Evolutionary conservation across 768 basidiomycete genomes (phyloP).

Genomic region (Daedaleopsis sinensis): DNA sequence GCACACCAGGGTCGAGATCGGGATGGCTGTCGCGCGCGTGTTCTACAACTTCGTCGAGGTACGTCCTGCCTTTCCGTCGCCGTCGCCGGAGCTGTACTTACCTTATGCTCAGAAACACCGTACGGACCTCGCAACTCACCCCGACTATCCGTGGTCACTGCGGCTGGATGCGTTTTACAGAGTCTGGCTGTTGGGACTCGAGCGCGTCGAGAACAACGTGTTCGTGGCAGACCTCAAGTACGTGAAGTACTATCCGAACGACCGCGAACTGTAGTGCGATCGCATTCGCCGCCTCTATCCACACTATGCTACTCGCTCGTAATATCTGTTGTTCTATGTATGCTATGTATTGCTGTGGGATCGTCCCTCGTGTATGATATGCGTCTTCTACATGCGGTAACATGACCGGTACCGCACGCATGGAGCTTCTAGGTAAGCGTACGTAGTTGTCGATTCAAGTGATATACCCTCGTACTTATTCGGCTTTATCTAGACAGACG

Average conservation of each 20-base stretch:
- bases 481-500: too few species aligned
- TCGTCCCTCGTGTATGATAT: too few species aligned
- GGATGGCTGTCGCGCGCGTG: slow-evolving; percentile 9
- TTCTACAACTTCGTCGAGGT: slow-evolving; percentile 16
- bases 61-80: background rate
- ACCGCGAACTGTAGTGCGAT: background rate
- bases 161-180: slow-evolving; percentile 10
- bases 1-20: slow-evolving; percentile 5
- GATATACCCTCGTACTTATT: too few species aligned
- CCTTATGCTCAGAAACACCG: background rate
- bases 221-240: slow-evolving; percentile 13
- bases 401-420: too few species aligned
- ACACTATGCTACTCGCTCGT: background rate
- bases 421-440: too few species aligned
- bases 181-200: slow-evolving; percentile 13
- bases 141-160: slow-evolving; percentile 8
- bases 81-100: background rate
- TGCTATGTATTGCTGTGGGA: background rate
- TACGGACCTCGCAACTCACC: background rate
- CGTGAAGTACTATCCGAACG: slow-evolving; percentile 14
- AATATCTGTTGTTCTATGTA: background rate
- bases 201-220: slow-evolving; percentile 13
- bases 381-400: too few species aligned
- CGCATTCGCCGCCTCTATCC: background rate
- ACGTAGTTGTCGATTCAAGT: too few species aligned